Evolutionary conservation across 179 eudicot genomes (phyloP).

Genomic region (Silene noctiflora): DNA sequence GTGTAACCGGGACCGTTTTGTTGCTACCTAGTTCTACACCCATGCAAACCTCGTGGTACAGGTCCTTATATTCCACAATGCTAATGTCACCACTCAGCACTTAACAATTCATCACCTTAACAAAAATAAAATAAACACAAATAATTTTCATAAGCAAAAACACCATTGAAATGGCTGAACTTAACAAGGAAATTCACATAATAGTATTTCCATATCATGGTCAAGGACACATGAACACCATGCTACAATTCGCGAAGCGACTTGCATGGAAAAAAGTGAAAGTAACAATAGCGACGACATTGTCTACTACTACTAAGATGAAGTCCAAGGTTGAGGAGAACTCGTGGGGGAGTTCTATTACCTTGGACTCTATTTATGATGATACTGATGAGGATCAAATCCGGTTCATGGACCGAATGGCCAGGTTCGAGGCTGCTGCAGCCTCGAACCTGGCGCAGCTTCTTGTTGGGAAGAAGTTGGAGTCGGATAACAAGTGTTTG

Average conservation of each 20-base stretch:
- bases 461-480: neutral
- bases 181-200: neutral
- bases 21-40: neutral
- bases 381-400: neutral
- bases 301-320: neutral
- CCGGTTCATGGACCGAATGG: conserved; percentile 14
- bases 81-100: too few relatives aligned
- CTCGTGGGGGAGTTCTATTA: neutral
- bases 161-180: neutral
- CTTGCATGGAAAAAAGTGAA: conserved; percentile 14
- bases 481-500: neutral
- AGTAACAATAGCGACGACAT: conserved; percentile 6
- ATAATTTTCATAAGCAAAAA: neutral
- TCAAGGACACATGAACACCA: conserved; percentile 17
- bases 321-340: neutral
- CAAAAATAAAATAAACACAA: neutral
- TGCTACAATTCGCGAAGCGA: conserved; percentile 17
- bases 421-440: conserved; percentile 10
- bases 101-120: neutral
- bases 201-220: conserved; percentile 21
- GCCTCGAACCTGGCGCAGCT: conserved; percentile 11
- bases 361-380: conserved; percentile 6
- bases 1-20: too few relatives aligned
- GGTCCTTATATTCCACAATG: neutral
- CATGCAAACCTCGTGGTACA: neutral